phyloP scores from a whole-genome alignment of 2,329 filamentous ascomycete genomes.

The Stachybotrys chlorohalonatus region DNA sequence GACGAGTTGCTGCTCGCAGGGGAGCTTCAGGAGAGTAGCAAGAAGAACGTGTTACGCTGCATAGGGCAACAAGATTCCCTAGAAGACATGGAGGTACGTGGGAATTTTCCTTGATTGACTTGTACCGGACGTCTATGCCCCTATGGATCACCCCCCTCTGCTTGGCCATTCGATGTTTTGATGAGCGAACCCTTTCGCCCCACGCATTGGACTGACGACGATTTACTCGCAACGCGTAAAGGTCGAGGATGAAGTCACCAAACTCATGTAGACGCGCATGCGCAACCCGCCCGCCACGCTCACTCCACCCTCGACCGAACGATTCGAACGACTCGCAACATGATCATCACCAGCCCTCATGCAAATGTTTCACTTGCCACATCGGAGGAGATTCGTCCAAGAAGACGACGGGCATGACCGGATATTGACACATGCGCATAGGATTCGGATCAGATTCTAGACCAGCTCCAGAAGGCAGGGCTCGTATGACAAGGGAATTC shows the following conservation, averaged over 20 bases:
- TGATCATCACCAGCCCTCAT: not conserved
- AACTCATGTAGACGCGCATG: slow-evolving; percentile 61
- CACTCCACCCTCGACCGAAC: slow-evolving; percentile 7
- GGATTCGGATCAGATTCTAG: slow-evolving; percentile 15
- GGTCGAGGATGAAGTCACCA: slow-evolving; percentile 85
- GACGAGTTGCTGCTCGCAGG: slow-evolving; percentile 92
- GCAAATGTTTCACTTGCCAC: not conserved
- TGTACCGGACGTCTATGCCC: not conserved
- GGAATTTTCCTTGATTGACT: slow-evolving; percentile 1
- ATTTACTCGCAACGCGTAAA: slow-evolving; percentile 27
- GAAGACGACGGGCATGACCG: slow-evolving; percentile 5
- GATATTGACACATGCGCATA: slow-evolving; percentile 20
- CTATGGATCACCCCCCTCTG: slow-evolving; percentile 4
- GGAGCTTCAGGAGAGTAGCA: slow-evolving; percentile 97
- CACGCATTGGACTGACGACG: slow-evolving; percentile 17
- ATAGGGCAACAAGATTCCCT: slow-evolving; percentile 96
- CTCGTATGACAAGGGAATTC: slow-evolving; percentile 12
- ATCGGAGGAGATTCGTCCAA: not conserved
- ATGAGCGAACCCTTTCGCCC: not conserved
- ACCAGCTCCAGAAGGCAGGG: slow-evolving; percentile 17
- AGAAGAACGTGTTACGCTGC: slow-evolving; percentile 94
- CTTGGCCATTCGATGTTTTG: slow-evolving; percentile 7
- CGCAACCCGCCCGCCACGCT: slow-evolving; percentile 8
- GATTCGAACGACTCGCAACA: slow-evolving; percentile 8
- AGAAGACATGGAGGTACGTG: slow-evolving; percentile 97